These are phyloP conservation scores for Globisporangium cystogenes DNA, from an alignment of 352 stramenopile genomes.

Conservation along the genomic window DNA sequence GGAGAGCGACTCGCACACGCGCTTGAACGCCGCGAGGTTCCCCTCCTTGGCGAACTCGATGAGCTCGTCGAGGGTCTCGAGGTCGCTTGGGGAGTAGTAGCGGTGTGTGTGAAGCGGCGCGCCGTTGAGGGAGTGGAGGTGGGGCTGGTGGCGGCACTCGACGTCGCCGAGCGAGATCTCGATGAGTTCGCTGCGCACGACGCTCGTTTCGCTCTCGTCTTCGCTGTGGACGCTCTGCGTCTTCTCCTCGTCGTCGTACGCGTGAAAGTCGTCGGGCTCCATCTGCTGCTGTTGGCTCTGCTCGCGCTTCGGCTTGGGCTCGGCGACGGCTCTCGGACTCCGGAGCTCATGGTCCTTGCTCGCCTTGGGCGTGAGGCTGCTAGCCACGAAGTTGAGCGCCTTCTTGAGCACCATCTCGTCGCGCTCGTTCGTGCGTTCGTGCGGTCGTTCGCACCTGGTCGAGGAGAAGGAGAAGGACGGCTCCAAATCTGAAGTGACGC, in stretches of 20 bases:
- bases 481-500: conserved; percentile 4
- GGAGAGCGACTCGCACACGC: conserved; percentile 29
- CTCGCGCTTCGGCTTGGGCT: conserved; percentile 2
- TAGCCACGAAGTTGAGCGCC: conserved; percentile 26
- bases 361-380: conserved; percentile 11
- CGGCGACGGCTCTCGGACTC: not conserved
- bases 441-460: too few species aligned
- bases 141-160: conserved; percentile 1
- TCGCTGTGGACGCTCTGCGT: conserved; percentile 15
- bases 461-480: too few species aligned
- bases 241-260: conserved; percentile 9
- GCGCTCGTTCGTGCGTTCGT: not conserved
- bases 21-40: conserved; percentile 41
- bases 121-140: conserved; percentile 1
- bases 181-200: conserved; percentile 30
- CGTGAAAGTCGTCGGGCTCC: conserved; percentile 9
- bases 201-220: conserved; percentile 10
- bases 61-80: conserved; percentile 52
- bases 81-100: conserved; percentile 17
- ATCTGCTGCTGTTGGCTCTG: conserved; percentile 9
- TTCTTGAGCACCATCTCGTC: conserved; percentile 36
- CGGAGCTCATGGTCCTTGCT: conserved; percentile 1
- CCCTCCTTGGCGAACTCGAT: conserved; percentile 63
- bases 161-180: conserved; percentile 47
- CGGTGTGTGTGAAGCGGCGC: not conserved